Base-by-base conservation (phyloP, 2,329 filamentous ascomycete species). In the Talaromyces pinophilus region DNA sequence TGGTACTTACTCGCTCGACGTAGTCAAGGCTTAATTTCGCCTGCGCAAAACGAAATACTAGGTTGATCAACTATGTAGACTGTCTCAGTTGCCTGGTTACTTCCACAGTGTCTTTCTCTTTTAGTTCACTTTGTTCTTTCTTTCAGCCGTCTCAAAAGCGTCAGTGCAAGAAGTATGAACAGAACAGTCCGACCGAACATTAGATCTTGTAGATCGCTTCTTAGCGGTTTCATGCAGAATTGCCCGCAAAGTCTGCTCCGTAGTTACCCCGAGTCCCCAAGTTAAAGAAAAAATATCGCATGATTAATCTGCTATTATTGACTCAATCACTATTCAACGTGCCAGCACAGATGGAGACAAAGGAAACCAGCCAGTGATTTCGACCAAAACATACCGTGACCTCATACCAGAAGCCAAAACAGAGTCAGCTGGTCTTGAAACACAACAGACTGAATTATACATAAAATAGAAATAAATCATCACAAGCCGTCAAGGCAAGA, bases 171-270 rank as follows among this genome's bases (percentile, higher is more conserved):
- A 57, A 38, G 33, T 52, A 52, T 19, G n/a, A 52, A 15, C 7
- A 25, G 46, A 28, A 35, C 6, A 33, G 11, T 19, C 13, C n/a
- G 7, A 22, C 13, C n/a, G 7, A 22, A 57, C 30, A 25, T 57
- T 55, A 55, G 33, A 57, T 57, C 54, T 57, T 57, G 54, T 57
- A 40, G 54, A 57, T 57, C 54, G 33, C 11, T 38, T 57, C 17
- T 57, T 57, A 57, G 54, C 30, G 52, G 52, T 55, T 55, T 55
- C 52, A 55, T 35, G 30, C 52, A 22, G 19, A 57, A 25, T 57
- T 38, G 30, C 52, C 54, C 33, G 19, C 54, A 22, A 57, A 25
- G 54, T 38, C 33, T 30, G 50, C 17, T 28, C 6, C 22, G 22
- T 15, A n/a, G 33, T 54, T 33, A 19, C 50, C 10, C 30, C 30